phyloP scores from a whole-genome alignment of 768 basidiomycete genomes.

The Cystofilobasidium macerans region DNA sequence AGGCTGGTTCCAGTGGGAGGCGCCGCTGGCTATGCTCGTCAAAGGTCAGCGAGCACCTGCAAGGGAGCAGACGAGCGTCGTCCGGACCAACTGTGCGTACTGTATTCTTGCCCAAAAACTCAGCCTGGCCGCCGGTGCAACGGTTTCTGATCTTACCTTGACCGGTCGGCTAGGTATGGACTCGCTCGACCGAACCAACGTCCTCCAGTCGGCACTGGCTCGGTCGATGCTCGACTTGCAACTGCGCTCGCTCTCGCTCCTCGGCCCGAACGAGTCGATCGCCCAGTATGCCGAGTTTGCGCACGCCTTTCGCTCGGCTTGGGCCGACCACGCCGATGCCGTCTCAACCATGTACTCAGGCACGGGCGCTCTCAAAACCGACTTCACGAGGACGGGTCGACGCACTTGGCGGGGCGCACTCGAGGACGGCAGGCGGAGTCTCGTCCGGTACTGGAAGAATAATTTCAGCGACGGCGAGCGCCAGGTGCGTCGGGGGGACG shows the following conservation, averaged over 20 bases:
- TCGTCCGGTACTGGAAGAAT: slow-evolving; percentile 81
- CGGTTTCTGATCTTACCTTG: too few relatives aligned
- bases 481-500: slow-evolving; percentile 46
- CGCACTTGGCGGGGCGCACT: slow-evolving; percentile 67
- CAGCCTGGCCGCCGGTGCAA: too few relatives aligned
- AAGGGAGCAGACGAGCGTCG: slow-evolving; percentile 13
- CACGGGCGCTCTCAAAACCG: slow-evolving; percentile 89
- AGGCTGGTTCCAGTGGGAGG: slow-evolving; percentile 41
- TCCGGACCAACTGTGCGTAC: slow-evolving; percentile 20
- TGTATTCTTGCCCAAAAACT: too few relatives aligned
- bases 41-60: background rate
- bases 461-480: slow-evolving; percentile 91
- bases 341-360: slow-evolving; percentile 87
- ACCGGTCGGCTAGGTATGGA: slow-evolving; percentile 25
- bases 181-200: slow-evolving; percentile 73
- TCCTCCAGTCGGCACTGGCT: slow-evolving; percentile 82
- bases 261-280: slow-evolving; percentile 58
- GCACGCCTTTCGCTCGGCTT: slow-evolving; percentile 78
- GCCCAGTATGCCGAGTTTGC: slow-evolving; percentile 73
- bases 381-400: slow-evolving; percentile 88
- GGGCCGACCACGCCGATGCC: slow-evolving; percentile 91
- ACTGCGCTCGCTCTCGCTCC: slow-evolving; percentile 58
- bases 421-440: slow-evolving; percentile 76
- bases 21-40: background rate
- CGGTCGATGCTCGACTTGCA: slow-evolving; percentile 74